Conservation (phyloP, 148 eudicot species). For the Cornus florida region DNA sequence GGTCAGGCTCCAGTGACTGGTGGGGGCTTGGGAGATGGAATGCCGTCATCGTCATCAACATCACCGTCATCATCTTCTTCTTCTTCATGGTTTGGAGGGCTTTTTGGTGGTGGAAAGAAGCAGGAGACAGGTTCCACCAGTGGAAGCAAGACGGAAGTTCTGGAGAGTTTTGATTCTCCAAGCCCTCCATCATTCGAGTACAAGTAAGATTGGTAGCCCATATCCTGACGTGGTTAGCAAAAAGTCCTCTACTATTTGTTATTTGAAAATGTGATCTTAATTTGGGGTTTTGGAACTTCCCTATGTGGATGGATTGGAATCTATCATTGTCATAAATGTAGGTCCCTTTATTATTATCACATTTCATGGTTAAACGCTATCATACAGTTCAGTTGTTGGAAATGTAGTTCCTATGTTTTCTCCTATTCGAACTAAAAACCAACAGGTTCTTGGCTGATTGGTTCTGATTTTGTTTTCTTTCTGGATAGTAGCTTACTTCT, state of each 20-base stretch:
- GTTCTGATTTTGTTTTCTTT: not conserved
- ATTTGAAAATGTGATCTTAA: not conserved
- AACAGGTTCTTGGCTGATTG: not conserved
- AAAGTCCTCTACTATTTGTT: not conserved
- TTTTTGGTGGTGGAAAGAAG: conserved; percentile 47
- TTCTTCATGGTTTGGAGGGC: conserved; percentile 53
- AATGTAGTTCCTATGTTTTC: not conserved
- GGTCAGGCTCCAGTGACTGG: conserved; percentile 39
- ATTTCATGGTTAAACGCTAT: not conserved
- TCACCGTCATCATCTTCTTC: conserved; percentile 22
- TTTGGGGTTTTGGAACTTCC: not conserved
- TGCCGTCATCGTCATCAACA: conserved; percentile 23
- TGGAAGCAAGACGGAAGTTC: conserved; percentile 57
- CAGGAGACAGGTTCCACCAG: conserved; percentile 32
- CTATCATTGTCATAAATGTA: not conserved
- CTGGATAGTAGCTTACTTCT: not conserved
- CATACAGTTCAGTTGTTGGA: too few species aligned
- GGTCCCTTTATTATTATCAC: not conserved
- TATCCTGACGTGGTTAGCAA: conserved; percentile 10
- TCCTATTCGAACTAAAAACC: too few species aligned
- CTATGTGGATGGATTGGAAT: not conserved
- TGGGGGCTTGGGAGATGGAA: conserved; percentile 27
- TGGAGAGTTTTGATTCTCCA: conserved; percentile 64
- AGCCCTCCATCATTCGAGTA: conserved; percentile 53
- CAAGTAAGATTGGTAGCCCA: conserved; percentile 30